phyloP scores from a whole-genome alignment of 352 stramenopile species.

The Globisporangium radiosum region DNA sequence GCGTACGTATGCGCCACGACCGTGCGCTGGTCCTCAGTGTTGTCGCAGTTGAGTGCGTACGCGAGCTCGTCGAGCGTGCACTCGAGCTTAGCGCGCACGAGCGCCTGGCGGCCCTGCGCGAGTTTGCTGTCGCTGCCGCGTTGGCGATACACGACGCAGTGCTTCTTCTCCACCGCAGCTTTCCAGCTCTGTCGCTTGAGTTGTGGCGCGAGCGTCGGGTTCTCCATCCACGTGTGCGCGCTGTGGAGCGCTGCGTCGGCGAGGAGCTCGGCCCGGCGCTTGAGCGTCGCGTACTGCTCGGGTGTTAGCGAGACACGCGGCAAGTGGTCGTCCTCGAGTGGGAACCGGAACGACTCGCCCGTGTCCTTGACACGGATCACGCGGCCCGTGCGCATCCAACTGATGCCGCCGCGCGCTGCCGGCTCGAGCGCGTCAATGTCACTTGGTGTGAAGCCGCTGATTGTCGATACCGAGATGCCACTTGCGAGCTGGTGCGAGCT shows the following conservation, averaged over 20 bases:
- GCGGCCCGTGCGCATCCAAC: conserved; percentile 64
- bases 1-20: conserved; percentile 64
- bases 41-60: conserved; percentile 54
- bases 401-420: conserved; percentile 23
- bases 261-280: conserved; percentile 22
- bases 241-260: conserved; percentile 39
- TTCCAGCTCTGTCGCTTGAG: conserved; percentile 66
- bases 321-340: conserved; percentile 53
- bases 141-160: conserved; percentile 62
- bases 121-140: conserved; percentile 30
- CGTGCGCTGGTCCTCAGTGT: conserved; percentile 53
- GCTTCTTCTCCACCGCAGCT: conserved; percentile 58
- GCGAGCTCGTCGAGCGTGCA: conserved; percentile 63
- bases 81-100: conserved; percentile 63
- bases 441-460: background rate
- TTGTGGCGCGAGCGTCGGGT: conserved; percentile 45
- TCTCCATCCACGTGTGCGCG: conserved; percentile 58
- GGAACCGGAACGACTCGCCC: conserved; percentile 64
- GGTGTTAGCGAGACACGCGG: conserved; percentile 29
- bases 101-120: conserved; percentile 34
- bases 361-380: conserved; percentile 70
- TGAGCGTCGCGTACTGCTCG: conserved; percentile 24
- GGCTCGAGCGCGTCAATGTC: conserved; percentile 13
- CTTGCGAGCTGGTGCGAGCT: background rate
- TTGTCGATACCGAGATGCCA: background rate